phyloP scores from a whole-genome alignment of 2,329 filamentous ascomycete species.

The Epichloe hybrida region DNA sequence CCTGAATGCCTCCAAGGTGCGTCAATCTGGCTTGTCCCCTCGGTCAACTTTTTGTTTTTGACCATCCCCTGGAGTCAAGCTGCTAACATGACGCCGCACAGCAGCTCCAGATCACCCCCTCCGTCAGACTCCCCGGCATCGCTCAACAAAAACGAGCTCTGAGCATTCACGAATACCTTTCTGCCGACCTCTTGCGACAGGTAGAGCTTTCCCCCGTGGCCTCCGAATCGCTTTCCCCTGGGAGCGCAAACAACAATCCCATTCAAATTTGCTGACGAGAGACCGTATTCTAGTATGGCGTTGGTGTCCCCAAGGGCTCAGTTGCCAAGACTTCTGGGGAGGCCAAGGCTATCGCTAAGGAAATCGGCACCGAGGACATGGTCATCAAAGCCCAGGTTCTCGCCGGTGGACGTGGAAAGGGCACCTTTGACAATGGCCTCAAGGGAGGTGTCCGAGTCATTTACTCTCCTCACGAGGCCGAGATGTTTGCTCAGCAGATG shows the following conservation, averaged over 20 bases:
- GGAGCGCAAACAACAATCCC: neutral
- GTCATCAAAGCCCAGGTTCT: constrained; percentile 99
- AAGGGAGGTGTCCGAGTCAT: constrained; percentile 98
- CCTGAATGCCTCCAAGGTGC: constrained; percentile 64
- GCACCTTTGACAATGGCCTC: constrained; percentile 92
- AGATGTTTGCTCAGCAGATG: constrained; percentile 98
- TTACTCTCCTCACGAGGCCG: constrained; percentile 91
- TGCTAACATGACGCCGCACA: constrained; percentile 2
- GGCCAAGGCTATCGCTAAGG: constrained; percentile 82
- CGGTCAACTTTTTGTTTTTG: constrained; percentile 3
- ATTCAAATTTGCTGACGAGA: constrained; percentile 7
- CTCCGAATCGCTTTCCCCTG: neutral
- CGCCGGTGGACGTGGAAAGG: constrained; percentile 94
- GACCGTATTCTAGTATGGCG: constrained; percentile 57
- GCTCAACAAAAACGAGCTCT: constrained; percentile 75
- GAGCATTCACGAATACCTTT: constrained; percentile 97
- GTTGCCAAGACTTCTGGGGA: constrained; percentile 74
- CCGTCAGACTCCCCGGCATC: constrained; percentile 47
- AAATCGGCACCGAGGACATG: constrained; percentile 89
- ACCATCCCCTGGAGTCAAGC: constrained; percentile 6
- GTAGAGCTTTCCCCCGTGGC: constrained; percentile 26
- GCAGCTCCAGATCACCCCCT: constrained; percentile 25
- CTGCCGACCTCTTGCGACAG: constrained; percentile 74
- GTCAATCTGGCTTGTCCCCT: constrained; percentile 14
- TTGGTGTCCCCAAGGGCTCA: constrained; percentile 80